phyloP scores from a whole-genome alignment of 441 rosid species.

The Pelargonium hybrid region DNA sequence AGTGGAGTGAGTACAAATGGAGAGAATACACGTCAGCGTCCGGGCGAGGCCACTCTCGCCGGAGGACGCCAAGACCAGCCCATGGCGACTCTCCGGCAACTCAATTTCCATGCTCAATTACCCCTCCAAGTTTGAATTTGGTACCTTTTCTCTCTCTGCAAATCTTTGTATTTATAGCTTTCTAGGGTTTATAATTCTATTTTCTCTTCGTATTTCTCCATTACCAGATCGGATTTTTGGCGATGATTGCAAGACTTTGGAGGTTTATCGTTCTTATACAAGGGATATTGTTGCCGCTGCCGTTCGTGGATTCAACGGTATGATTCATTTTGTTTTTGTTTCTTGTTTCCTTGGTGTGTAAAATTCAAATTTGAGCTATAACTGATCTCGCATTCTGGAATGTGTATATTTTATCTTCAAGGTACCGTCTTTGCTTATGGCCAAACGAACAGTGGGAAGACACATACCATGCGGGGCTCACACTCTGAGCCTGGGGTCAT shows the following conservation, averaged over 20 bases:
- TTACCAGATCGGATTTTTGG: conserved; percentile 51
- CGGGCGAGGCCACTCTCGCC: conserved; percentile 70
- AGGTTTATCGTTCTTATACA: conserved; percentile 72
- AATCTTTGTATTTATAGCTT: background rate
- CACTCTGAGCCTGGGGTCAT: conserved; percentile 72
- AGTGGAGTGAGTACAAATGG: conserved; percentile 34
- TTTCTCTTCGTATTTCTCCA: background rate
- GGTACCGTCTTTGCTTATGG: conserved; percentile 97
- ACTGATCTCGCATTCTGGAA: background rate
- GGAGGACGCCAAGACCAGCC: conserved; percentile 68
- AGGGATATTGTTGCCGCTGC: conserved; percentile 70
- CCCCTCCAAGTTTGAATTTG: conserved; percentile 58
- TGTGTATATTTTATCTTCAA: conserved; percentile 11
- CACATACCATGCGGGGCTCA: conserved; percentile 91
- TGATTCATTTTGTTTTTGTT: background rate
- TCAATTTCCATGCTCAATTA: conserved; percentile 51
- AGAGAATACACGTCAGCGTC: conserved; percentile 76
- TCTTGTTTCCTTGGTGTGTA: background rate
- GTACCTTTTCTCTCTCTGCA: conserved; percentile 22
- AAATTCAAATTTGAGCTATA: background rate
- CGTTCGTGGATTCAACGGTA: conserved; percentile 83
- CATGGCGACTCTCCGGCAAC: conserved; percentile 66
- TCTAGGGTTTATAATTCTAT: background rate
- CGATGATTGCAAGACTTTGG: conserved; percentile 50
- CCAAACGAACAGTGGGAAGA: conserved; percentile 92